Evolutionary conservation across 495 filamentous ascomycete genomes (phyloP).

Genomic region (Recurvomyces mirabilis): DNA sequence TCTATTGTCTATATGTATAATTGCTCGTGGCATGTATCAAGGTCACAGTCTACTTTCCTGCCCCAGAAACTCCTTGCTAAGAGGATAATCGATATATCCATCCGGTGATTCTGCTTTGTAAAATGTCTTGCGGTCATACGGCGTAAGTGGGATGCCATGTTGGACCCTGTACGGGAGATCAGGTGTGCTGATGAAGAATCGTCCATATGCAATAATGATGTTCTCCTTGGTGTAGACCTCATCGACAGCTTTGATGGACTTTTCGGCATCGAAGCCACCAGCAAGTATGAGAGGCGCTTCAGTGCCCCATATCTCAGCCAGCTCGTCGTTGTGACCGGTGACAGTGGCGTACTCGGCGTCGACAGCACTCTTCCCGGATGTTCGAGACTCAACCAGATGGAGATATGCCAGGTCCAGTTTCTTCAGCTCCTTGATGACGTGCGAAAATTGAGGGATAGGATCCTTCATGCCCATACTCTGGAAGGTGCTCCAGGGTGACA

Average conservation of each 20-base stretch:
- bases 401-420: constrained; percentile 48
- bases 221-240: constrained; percentile 28
- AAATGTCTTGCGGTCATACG: constrained; percentile 41
- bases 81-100: constrained; percentile 59
- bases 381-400: constrained; percentile 49
- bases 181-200: constrained; percentile 57
- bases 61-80: constrained; percentile 41
- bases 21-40: too few relatives aligned
- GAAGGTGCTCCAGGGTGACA: constrained; percentile 53
- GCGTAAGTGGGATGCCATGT: constrained; percentile 40
- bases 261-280: constrained; percentile 9
- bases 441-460: constrained; percentile 49
- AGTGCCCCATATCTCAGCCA: constrained; percentile 21
- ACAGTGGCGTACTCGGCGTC: constrained; percentile 20
- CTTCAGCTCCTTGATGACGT: constrained; percentile 41
- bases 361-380: constrained; percentile 35
- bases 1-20: too few relatives aligned
- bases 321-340: constrained; percentile 4
- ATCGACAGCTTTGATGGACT: constrained; percentile 4
- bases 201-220: constrained; percentile 41
- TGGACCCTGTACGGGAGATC: constrained; percentile 54
- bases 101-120: constrained; percentile 39
- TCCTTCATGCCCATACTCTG: constrained; percentile 58
- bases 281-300: constrained; percentile 8
- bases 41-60: constrained; percentile 17